Base-by-base conservation (phyloP, 169 alveolate genomes). In the Plasmodium chabaudi region DNA sequence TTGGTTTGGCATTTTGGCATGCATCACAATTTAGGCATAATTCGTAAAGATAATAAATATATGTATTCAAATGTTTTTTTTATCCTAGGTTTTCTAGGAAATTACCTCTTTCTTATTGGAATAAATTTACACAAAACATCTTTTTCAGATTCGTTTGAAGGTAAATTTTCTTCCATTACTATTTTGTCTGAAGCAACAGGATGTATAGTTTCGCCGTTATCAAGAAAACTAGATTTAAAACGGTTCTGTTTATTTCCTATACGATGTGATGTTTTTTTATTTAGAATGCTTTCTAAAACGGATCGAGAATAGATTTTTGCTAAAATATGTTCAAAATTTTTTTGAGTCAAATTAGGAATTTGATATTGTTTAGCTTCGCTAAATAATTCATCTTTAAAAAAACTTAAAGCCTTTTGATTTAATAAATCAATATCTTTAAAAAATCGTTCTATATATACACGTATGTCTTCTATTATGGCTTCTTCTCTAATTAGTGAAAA, bases 91-190 rank as follows among this genome's bases (percentile, higher is more conserved):
- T 25, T 13, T 21, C 21, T 56, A 12, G 23, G 60, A 57, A 2
- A 23, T 82, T 47, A 82, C 90, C 60, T 82, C 55, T 82, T 82
- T 70, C 60, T 49, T 39, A 82, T 82, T 15, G 90, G 90, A 23
- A 82, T 82, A 67, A 42, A 67, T 67, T 82, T 82, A 51, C 90
- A 82, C 47, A 82, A 21, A 44, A 53, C 19, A 13, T 82, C 75
- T 42, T 82, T 64, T 10, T 46, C 65, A 59, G 67, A 12, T 49
- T 21, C 17, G 12, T 55, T 15, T 25, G n/a, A 10, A 12, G 44
- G 13, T n/a, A 7, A 17, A 27, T 1, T 39, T 44, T 19, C 55
- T 34, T 34, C 68, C n/a, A 27, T 34, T 10, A 39, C n/a, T 7
- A 9, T 15, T 4, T 17, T 39, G 19, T 9, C 10, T 19, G 3